These are phyloP conservation scores for Populus trichocarpa DNA, from an alignment of 441 rosid species.

Conservation along the genomic window DNA sequence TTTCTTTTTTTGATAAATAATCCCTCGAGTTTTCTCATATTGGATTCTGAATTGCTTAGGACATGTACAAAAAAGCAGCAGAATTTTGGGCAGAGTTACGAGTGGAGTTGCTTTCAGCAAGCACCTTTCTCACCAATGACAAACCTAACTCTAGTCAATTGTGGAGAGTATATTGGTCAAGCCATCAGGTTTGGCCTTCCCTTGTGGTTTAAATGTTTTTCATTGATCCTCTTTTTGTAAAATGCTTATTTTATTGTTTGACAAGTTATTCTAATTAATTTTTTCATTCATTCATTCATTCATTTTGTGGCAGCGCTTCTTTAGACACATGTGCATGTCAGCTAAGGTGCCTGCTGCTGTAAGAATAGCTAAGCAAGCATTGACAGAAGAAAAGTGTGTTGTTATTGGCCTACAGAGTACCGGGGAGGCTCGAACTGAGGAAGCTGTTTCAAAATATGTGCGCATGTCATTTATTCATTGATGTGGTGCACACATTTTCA, in stretches of 20 bases:
- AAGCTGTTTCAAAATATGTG: conserved; percentile 98
- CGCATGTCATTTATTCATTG: conserved; percentile 24
- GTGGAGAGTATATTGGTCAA: conserved; percentile 99
- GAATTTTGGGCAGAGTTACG: conserved; percentile 99
- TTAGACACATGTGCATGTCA: conserved; percentile 98
- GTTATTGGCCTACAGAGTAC: conserved; percentile 99
- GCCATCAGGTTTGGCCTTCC: conserved; percentile 81
- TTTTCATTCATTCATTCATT: conserved; percentile 2
- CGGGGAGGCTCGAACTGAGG: conserved; percentile 99
- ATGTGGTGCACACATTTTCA: conserved; percentile 14
- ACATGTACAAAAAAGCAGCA: conserved; percentile 91
- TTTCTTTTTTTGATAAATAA: conserved; percentile 12
- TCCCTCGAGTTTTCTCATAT: conserved; percentile 15
- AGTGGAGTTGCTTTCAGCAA: conserved; percentile 89
- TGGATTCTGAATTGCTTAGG: conserved; percentile 38
- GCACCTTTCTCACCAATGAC: conserved; percentile 76
- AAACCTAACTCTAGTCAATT: conserved; percentile 84
- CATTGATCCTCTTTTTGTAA: not conserved
- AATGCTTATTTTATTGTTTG: not conserved
- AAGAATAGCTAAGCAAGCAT: conserved; percentile 82
- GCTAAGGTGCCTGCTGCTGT: conserved; percentile 97
- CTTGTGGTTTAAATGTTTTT: not conserved
- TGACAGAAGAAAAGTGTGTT: conserved; percentile 76
- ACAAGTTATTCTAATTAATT: not conserved
- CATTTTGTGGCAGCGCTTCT: conserved; percentile 68